Conservation (phyloP, 768 basidiomycete genomes). For the Phallus indusiatus region DNA sequence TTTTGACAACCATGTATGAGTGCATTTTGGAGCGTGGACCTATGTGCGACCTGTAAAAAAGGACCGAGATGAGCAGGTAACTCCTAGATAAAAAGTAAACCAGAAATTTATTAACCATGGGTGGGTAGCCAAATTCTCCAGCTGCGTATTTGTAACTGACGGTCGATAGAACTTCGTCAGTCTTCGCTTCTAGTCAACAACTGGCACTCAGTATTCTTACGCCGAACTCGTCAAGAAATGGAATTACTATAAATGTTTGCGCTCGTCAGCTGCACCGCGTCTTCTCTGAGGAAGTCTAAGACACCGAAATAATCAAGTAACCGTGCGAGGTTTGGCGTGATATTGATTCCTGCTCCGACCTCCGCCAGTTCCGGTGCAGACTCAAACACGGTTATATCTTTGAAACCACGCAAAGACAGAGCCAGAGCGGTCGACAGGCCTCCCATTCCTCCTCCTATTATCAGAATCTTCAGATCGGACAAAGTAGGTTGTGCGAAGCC, state of each 20-base stretch:
- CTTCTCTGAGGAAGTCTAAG: conserved; percentile 18
- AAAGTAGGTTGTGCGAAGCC: neutral
- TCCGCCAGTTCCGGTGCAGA: conserved; percentile 22
- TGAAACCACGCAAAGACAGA: conserved; percentile 22
- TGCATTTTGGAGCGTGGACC: conserved; percentile 23
- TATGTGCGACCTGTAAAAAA: conserved; percentile 22
- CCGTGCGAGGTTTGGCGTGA: conserved; percentile 26
- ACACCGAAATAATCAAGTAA: conserved; percentile 23
- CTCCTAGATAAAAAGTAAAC: neutral
- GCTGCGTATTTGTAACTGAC: conserved; percentile 22
- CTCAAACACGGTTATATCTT: conserved; percentile 24
- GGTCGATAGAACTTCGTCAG: conserved; percentile 22
- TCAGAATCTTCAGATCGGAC: neutral
- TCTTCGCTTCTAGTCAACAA: conserved; percentile 14
- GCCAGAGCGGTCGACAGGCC: conserved; percentile 24
- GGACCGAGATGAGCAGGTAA: neutral
- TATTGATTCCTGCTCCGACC: conserved; percentile 30
- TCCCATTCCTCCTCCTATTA: conserved; percentile 10
- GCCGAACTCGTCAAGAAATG: neutral
- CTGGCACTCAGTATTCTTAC: neutral
- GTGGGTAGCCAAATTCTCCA: conserved; percentile 23
- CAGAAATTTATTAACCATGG: conserved; percentile 8
- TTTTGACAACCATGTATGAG: conserved; percentile 21
- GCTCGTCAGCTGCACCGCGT: conserved; percentile 21
- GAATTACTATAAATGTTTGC: conserved; percentile 21